Base-by-base conservation (phyloP, 2,329 filamentous ascomycete genomes). In the Exophiala mesophila region DNA sequence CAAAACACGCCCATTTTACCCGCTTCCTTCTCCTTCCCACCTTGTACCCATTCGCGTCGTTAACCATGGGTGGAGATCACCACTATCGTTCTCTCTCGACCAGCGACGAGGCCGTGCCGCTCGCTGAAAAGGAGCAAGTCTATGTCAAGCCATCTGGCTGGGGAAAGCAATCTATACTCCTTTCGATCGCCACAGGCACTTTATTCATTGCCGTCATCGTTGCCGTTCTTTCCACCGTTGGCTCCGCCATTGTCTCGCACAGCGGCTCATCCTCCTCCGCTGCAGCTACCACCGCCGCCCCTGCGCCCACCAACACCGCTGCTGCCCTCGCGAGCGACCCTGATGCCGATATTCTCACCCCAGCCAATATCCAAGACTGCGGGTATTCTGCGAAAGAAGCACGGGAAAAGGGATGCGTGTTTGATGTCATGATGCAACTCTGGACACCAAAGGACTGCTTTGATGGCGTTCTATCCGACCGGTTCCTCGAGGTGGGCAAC, bases 401-500 rank as follows among this genome's bases (percentile, higher is more conserved):
- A 6, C 36, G 47, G 24, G 53, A 31, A 9, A 39, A 44, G n/a
- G 53, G 53, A 17, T 55, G 53, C 26, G 20, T 50, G 20, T 55
- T 53, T 32, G 53, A 55, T 34, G 53, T 55, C 17, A 55, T 55
- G 53, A 55, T 55, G 53, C 51, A 54, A 31, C 45, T 51, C 28
- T 55, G 53, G 53, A 54, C 44, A 2, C 51, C 52, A 8, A 38
- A 41, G 3, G 49, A 20, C 19, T 55, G 53, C 45, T 53, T 47
- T 32, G 52, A 55, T 34, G 39, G 42, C 28, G 9, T 39, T 8
- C 43, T 55, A 4, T 50, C 49, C 5, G 47, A 55, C 18, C 49
- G 47, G 5, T 55, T 54, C 44, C 49, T 55, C 6, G 40, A 46
- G 3, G 43, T 44, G 3, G 53, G 53, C 37, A 55, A 55, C 37